Conservation (phyloP, 805 yeast genomes). For the Lipomyces starkeyi region DNA sequence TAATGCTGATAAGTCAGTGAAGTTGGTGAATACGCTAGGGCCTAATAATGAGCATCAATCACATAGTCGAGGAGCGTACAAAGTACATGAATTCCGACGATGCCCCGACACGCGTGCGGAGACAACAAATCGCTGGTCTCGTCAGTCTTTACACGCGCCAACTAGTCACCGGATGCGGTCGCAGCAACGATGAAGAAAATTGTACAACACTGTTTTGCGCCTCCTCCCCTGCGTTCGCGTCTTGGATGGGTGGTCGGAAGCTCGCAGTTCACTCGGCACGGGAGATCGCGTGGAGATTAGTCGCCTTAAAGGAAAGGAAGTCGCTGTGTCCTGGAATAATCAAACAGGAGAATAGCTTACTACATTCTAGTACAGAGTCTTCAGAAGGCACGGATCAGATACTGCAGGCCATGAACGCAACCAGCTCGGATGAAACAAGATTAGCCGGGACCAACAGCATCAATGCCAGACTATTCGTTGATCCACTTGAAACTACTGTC, state of each 20-base stretch:
- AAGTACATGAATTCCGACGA: not conserved
- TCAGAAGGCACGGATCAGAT: not conserved
- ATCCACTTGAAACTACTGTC: not conserved
- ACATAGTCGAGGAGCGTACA: not conserved
- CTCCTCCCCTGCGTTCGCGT: constrained; percentile 15
- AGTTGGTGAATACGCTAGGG: not conserved
- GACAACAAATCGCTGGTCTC: not conserved
- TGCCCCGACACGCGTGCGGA: not conserved
- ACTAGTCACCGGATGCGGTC: constrained; percentile 15
- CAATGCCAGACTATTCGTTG: not conserved
- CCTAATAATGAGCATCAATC: not conserved
- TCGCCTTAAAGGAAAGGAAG: not conserved
- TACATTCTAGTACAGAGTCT: not conserved
- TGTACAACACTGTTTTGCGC: constrained; percentile 27
- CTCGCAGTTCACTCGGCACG: constrained; percentile 12
- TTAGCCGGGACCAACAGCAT: not conserved
- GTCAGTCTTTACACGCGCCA: constrained; percentile 15
- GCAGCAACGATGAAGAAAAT: not conserved
- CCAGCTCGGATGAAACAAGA: constrained; percentile 1
- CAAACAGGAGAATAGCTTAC: not conserved
- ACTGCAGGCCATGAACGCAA: not conserved
- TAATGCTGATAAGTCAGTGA: not conserved
- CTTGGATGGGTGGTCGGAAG: constrained; percentile 6
- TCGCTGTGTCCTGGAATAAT: constrained; percentile 12
- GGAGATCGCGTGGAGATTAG: constrained; percentile 30